Evolutionary conservation across 345 rosid species (phyloP).

Genomic region (Eucalyptus polyanthemos): DNA sequence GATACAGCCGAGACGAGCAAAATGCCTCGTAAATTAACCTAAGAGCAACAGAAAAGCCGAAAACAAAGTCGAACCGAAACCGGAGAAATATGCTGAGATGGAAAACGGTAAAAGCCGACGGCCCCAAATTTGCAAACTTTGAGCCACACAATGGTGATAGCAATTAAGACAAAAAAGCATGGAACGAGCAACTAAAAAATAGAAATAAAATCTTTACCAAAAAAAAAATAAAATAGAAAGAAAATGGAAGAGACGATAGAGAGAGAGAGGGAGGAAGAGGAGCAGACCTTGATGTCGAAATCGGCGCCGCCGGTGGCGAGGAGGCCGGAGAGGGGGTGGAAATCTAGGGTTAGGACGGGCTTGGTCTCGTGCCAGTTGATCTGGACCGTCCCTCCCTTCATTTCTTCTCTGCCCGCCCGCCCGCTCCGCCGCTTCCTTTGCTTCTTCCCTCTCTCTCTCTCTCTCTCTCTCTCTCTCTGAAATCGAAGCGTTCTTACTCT

Average conservation of each 20-base stretch:
- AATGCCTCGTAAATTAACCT: background rate
- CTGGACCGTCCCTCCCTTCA: constrained; percentile 96
- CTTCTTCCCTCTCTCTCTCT: no score
- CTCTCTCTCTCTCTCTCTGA: background rate
- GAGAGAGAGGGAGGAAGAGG: background rate
- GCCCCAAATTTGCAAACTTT: background rate
- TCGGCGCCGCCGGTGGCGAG: constrained; percentile 99
- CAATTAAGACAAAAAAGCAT: no score
- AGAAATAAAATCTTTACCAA: no score
- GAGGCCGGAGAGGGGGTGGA: constrained; percentile 65
- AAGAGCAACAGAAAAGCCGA: background rate
- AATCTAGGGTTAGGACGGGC: constrained; percentile 84
- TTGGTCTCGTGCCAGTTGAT: constrained; percentile 89
- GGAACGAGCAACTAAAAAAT: no score
- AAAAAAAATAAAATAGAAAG: no score
- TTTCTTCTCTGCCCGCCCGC: background rate
- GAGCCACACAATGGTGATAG: rapidly evolving
- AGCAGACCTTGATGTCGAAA: constrained; percentile 70
- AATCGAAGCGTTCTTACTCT: background rate
- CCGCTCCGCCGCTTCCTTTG: background rate
- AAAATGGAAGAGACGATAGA: background rate
- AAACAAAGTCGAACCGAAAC: no score
- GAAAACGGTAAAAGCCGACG: background rate
- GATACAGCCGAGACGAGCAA: background rate
- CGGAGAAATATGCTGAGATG: background rate